Evolutionary conservation across 495 filamentous ascomycete species (phyloP).

Genomic region (Clohesyomyces aquaticus): DNA sequence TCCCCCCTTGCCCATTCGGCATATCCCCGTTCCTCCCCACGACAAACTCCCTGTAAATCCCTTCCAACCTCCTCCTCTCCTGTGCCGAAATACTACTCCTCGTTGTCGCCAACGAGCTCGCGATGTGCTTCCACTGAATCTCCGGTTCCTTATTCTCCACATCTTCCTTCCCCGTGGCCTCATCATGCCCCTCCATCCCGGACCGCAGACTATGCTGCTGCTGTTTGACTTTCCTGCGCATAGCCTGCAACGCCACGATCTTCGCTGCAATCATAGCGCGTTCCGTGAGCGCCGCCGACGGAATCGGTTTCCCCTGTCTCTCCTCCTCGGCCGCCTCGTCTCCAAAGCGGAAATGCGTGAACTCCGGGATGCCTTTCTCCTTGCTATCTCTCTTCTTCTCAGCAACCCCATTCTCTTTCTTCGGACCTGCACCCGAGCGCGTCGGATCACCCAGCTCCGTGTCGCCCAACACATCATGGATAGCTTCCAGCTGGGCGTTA

Average conservation of each 20-base stretch:
- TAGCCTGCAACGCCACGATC: constrained; percentile 70
- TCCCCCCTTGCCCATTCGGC: constrained; percentile 84
- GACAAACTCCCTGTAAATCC: constrained; percentile 91
- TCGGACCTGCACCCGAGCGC: constrained; percentile 43
- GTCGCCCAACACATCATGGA: constrained; percentile 86
- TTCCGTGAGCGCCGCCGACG: constrained; percentile 56
- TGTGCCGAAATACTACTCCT: constrained; percentile 77
- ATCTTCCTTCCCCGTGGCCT: constrained; percentile 38
- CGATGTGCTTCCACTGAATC: constrained; percentile 85
- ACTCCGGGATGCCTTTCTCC: constrained; percentile 55
- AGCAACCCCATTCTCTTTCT: constrained; percentile 27
- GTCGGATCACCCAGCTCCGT: constrained; percentile 47
- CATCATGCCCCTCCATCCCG: constrained; percentile 19
- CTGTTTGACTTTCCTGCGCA: constrained; percentile 61
- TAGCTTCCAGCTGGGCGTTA: constrained; percentile 95
- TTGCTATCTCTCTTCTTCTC: constrained; percentile 36
- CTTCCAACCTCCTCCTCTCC: constrained; percentile 72
- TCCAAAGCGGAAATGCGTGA: constrained; percentile 84
- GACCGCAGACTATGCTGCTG: constrained; percentile 38
- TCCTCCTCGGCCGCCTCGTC: constrained; percentile 34
- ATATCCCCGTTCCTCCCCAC: constrained; percentile 90
- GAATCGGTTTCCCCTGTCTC: not conserved
- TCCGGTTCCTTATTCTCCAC: constrained; percentile 68
- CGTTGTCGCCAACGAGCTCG: constrained; percentile 74
- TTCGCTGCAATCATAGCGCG: constrained; percentile 73